phyloP scores from a whole-genome alignment of 2,329 filamentous ascomycete genomes.

The Scedosporium apiospermum region DNA sequence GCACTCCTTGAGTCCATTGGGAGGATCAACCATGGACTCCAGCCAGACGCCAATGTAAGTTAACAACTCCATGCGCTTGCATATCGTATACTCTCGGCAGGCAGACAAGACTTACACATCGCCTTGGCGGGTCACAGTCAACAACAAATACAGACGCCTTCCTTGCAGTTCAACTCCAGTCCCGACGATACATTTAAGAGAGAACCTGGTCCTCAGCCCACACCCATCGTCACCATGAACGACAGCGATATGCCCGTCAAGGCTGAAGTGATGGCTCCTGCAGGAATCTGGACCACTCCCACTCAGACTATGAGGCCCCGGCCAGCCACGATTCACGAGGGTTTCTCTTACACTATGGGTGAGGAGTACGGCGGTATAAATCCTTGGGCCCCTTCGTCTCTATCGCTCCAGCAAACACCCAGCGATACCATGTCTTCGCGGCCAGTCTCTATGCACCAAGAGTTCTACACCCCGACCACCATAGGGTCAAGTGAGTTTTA shows the following conservation, averaged over 20 bases:
- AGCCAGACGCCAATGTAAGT: conserved; percentile 44
- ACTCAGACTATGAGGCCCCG: conserved; percentile 40
- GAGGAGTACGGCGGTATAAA: conserved; percentile 43
- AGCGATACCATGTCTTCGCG: conserved; percentile 42
- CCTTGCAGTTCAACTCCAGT: conserved; percentile 17
- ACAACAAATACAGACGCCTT: conserved; percentile 20
- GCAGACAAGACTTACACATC: conserved; percentile 15
- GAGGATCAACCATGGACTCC: conserved; percentile 34
- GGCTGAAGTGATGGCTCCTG: conserved; percentile 34
- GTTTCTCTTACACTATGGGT: conserved; percentile 48
- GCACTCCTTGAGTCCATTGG: conserved; percentile 13
- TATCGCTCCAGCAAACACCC: conserved; percentile 40
- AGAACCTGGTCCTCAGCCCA: conserved; percentile 33
- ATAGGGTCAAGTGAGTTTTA: conserved; percentile 38
- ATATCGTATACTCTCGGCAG: conserved; percentile 3
- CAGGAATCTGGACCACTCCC: conserved; percentile 46
- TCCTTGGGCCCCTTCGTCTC: conserved; percentile 47
- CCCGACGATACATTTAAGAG: conserved; percentile 36
- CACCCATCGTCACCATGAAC: conserved; percentile 39
- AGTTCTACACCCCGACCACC: conserved; percentile 38
- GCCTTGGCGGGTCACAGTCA: conserved; percentile 11
- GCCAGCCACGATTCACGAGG: conserved; percentile 51
- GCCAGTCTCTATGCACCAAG: conserved; percentile 48
- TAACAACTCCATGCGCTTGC: conserved; percentile 14
- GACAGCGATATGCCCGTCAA: conserved; percentile 37